Base-by-base conservation (phyloP, 345 rosid species). In the Euclidium syriacum region DNA sequence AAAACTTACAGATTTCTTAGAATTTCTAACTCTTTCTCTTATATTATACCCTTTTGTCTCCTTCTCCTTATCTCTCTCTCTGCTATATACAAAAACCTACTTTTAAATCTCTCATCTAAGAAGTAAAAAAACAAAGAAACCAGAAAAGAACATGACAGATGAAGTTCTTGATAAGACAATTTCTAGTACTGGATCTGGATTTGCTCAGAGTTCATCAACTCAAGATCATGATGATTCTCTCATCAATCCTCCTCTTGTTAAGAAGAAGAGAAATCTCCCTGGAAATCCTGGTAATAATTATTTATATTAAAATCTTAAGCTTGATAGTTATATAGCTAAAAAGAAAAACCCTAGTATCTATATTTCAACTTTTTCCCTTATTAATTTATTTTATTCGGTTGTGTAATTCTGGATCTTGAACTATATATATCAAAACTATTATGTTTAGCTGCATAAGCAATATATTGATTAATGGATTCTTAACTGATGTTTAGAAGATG, bases 241-340 rank as follows among this genome's bases (percentile, higher is more conserved):
- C 17, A 73, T 33, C 42, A 59, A 79, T 65, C 85, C 70, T 65
- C 82, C 84, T 39, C 50, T 66, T 56, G 52, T 43, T 34, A 92
- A 89, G 88, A 92, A 79, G 90, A 92, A 89, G 82, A 83, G 96
- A 70, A 92, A 81, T 78, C 91, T 87, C 57, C 98, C 98, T 25
- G 98, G 98, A 75, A 89, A 77, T 15, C 98, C 98, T 80, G 98
- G 98, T 77, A 19, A 14, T 15, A 35, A 7, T 10, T 40, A 39
- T 39, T 59, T 34, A 11, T 16, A 32, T 43, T 53, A 36, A n/a
- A 55, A 36, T 16, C 35, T n/a, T 36, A 8, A 24, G 38, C 30
- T 52, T 47, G 20, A 47, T 38, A 2, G n/a, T 38, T 7, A 44
- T 33, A 71, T 57, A 39, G 53, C 24, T 53, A 35, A 14, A 68